Evolutionary conservation across 768 basidiomycete genomes (phyloP), one percentile per base, ranked within the genome.

Genomic region (Amanita thiersii): DNA sequence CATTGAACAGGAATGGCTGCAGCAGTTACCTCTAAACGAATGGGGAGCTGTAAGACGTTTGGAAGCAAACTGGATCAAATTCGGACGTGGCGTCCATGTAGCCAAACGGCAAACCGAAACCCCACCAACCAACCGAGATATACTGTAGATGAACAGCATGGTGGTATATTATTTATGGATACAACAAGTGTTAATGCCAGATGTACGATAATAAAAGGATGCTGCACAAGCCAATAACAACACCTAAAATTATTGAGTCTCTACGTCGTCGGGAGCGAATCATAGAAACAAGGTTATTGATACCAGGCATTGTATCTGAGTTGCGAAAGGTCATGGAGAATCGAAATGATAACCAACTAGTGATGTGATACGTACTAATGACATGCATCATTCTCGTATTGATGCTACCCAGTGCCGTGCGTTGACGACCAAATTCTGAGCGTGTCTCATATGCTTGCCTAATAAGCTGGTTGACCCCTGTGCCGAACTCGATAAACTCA

Each of bases 361-460:
- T 8, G 19, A 34, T 14, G 18, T 30, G 41, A 8, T 7, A 66
- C 83, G 47, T 53, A 93, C 90, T 81, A 19, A 97, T 64, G 12
- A 94, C 87, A 37, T 79, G 75, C 40, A 70, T 64, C 77, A 99
- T 91, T 20, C 93, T 77, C 10, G 78, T 69, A 61, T 89, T 91
- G 49, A 99, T 88, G 11, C 79, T 72, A 6, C 77, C 64, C 29
- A 99, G 62, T 15, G 84, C 77, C 8, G 70, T 59, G 23, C 91
- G 71, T 60, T 99, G 96, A 33, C 79, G 75, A 19, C 75, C 66
- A 62, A 99, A 97, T 61, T 97, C 94, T 15, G 88, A 77, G 21
- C 96, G 81, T 2, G 94, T 97, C 56, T 91, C 96, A 55, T 97
- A 93, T 20, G 94, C 96, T 78, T 98, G 96, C 32, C 92, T 97